Evolutionary conservation across 257 asterid species (phyloP).

Genomic region (Ophiorrhiza pumila): DNA sequence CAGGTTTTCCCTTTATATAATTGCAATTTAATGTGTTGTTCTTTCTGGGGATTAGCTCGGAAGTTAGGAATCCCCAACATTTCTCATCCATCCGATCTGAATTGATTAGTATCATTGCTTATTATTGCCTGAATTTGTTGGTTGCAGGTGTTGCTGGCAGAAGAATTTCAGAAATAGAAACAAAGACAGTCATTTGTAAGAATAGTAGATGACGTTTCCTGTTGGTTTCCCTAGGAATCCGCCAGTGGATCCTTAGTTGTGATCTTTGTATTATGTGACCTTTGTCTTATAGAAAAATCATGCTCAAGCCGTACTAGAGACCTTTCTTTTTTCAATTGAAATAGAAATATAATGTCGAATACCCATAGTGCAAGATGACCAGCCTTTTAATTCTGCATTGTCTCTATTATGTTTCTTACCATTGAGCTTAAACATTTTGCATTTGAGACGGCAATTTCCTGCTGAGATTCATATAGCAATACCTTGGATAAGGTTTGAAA

Average conservation of each 20-base stretch:
- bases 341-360: constrained; percentile 36
- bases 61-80: background rate
- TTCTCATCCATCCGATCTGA: too few species aligned
- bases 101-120: background rate
- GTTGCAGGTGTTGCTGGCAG: constrained; percentile 24
- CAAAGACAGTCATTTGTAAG: constrained; percentile 33
- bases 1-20: background rate
- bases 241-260: constrained; percentile 32
- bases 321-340: constrained; percentile 3
- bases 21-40: background rate
- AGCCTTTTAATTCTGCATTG: background rate
- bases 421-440: background rate
- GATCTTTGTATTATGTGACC: constrained; percentile 47
- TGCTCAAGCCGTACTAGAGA: constrained; percentile 23
- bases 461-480: background rate
- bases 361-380: constrained; percentile 19
- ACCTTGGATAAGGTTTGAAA: background rate
- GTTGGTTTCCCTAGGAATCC: constrained; percentile 34
- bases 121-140: background rate
- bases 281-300: constrained; percentile 39
- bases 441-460: background rate
- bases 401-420: background rate
- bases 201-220: constrained; percentile 40
- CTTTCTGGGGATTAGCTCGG: background rate
- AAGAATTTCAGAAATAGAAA: constrained; percentile 25